Conservation (phyloP, 768 basidiomycete genomes). For the Kwoniella heveanensis region DNA sequence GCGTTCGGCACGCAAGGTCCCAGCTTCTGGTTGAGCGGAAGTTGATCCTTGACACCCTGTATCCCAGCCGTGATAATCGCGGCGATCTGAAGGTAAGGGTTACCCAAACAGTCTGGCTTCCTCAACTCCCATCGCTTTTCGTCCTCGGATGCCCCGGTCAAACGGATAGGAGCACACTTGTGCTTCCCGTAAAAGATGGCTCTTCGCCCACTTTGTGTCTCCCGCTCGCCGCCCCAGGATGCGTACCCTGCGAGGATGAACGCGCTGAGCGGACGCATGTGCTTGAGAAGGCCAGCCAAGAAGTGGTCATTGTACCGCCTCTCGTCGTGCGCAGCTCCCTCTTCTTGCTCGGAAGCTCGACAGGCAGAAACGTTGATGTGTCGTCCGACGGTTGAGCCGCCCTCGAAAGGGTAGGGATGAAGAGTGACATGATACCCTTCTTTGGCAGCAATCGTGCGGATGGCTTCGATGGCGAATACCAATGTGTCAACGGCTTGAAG, state of each 20-base stretch:
- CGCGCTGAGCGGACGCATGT: background rate
- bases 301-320: background rate
- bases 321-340: background rate
- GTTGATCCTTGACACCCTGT: background rate
- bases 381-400: background rate
- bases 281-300: background rate
- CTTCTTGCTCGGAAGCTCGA: background rate
- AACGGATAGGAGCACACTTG: background rate
- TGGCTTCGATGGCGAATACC: background rate
- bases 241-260: background rate
- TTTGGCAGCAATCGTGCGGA: background rate
- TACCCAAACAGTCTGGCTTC: background rate
- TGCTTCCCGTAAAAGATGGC: background rate
- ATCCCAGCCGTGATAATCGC: background rate
- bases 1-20: background rate
- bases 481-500: background rate
- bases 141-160: background rate
- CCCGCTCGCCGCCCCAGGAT: background rate
- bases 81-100: background rate
- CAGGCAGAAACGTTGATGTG: background rate
- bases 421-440: background rate
- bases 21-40: background rate
- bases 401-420: background rate
- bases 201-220: background rate
- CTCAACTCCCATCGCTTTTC: background rate